A percentile compares a stretch with the other conserved stretches of the same genome.
These are phyloP conservation scores for Luffa acutangula DNA, from an alignment of 306 rosid genomes.

Conservation along the genomic window DNA sequence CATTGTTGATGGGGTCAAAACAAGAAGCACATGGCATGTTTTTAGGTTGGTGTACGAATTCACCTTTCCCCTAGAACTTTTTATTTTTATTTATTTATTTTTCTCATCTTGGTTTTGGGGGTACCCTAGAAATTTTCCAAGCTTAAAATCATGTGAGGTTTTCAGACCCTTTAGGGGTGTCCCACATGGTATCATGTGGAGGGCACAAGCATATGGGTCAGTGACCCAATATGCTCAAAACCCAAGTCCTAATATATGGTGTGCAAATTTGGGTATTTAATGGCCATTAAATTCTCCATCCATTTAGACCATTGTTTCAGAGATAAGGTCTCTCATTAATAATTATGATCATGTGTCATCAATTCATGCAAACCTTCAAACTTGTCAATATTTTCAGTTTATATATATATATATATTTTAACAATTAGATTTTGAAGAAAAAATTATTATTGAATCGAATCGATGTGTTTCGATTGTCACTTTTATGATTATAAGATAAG, in stretches of 20 bases:
- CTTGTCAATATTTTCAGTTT: not conserved
- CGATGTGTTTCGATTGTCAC: no score
- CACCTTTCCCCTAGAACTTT: not conserved
- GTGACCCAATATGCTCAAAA: not conserved
- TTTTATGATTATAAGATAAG: no score
- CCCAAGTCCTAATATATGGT: not conserved
- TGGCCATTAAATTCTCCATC: not conserved
- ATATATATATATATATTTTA: not conserved
- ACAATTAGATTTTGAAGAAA: not conserved
- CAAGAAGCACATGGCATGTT: constrained; percentile 46
- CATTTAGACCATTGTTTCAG: not conserved
- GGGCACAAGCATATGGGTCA: constrained; percentile 5
- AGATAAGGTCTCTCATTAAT: not conserved
- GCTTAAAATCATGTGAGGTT: not conserved
- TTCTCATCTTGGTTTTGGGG: not conserved
- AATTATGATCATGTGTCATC: not conserved
- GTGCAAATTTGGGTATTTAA: not conserved
- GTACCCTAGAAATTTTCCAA: constrained; percentile 2
- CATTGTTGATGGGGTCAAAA: constrained; percentile 42
- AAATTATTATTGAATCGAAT: no score
- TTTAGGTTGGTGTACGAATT: constrained; percentile 26
- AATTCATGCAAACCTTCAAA: not conserved
- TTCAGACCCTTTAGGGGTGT: constrained; percentile 1
- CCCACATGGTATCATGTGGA: constrained; percentile 12
- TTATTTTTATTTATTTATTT: not conserved